Base-by-base conservation (phyloP, 192 early-diverging fungal species). In the Mycoemilia scoparia region DNA sequence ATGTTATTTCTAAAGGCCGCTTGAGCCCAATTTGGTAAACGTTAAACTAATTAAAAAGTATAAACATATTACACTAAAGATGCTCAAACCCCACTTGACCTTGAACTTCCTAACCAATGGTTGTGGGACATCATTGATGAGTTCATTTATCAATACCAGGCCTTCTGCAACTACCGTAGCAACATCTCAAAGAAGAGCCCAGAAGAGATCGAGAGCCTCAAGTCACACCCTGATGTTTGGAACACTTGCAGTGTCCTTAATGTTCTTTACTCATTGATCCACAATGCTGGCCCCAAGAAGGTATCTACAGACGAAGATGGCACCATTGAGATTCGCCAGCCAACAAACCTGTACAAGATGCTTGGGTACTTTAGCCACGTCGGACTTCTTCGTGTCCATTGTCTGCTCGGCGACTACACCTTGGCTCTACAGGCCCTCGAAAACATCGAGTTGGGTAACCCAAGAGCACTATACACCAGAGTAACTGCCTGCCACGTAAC, bases 61-160 rank as follows among this genome's bases (percentile, higher is more conserved):
- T n/a, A n/a, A n/a, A n/a, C n/a, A n/a, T n/a, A n/a, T n/a, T n/a
- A n/a, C n/a, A n/a, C n/a, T n/a, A n/a, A 39, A n/a, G n/a, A 67
- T 54, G 64, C 68, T 25, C 51, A 82, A 21, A 83, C 82, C 23
- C 88, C 88, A 16, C 71, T 83, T 28, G 76, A 79, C 31, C 64
- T 96, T 37, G 90, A 96, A 64, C 72, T 96, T 38, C 91, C 91
- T 16, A 92, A 87, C 69, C 88, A 90, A 62, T 96, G 91, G 91
- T 64, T 96, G 25, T 96, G 88, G 88, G 91, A 96, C 63, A 92
- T 96, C 52, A 87, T 96, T 42, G 91, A 96, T 46, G 91, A 96
- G 64, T 96, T 96, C 61, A 92, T 96, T 49, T 96, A 89, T 64
- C 91, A 96, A 67, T 96, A 90, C 76, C 91, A 96, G 69, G 76